A percentile compares a stretch with the other conserved stretches of the same genome.
These are phyloP conservation scores for Microstegium vimineum DNA, from an alignment of 176 grass and related monocot species.

Conservation along the genomic window DNA sequence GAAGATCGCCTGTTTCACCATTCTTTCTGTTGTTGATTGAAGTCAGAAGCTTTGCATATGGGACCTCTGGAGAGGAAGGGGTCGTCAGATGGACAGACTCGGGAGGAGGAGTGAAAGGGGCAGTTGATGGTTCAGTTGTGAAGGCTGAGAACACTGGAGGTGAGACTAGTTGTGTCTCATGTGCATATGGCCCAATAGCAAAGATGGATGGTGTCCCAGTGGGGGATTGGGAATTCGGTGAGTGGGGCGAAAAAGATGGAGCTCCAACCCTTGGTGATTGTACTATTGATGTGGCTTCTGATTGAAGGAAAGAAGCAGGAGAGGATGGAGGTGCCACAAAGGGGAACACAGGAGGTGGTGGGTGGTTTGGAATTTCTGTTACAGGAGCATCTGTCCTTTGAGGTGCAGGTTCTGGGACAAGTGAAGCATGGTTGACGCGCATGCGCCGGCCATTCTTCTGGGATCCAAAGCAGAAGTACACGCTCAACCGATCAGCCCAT, in stretches of 20 bases:
- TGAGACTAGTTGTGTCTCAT: slow-evolving; percentile 93
- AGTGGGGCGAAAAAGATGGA: slow-evolving; percentile 52
- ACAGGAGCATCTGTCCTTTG: slow-evolving; percentile 46
- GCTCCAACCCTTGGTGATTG: slow-evolving; percentile 62
- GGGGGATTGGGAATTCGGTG: slow-evolving; percentile 58
- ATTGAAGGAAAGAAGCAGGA: slow-evolving; percentile 83
- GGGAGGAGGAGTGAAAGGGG: slow-evolving; percentile 87
- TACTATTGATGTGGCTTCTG: slow-evolving; percentile 64
- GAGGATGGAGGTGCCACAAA: slow-evolving; percentile 92
- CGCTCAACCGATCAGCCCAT: slow-evolving; percentile 70
- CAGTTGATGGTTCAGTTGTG: slow-evolving; percentile 95
- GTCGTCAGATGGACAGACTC: slow-evolving; percentile 88
- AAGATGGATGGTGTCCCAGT: slow-evolving; percentile 62
- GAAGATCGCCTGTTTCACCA: slow-evolving; percentile 42
- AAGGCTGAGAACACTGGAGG: slow-evolving; percentile 89
- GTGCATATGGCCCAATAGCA: slow-evolving; percentile 88
- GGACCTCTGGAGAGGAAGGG: slow-evolving; percentile 96
- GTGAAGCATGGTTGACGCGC: slow-evolving; percentile 66
- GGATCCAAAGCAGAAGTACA: slow-evolving; percentile 90
- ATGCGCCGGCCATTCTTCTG: slow-evolving; percentile 71
- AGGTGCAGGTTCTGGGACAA: slow-evolving; percentile 64
- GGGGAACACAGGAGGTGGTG: slow-evolving; percentile 47
- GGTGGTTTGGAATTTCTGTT: slow-evolving; percentile 53
- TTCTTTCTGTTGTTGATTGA: slow-evolving; percentile 59
- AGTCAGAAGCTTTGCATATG: slow-evolving; percentile 87